Conservation (phyloP, 345 rosid genomes). For the Boechera divaricarpa region DNA sequence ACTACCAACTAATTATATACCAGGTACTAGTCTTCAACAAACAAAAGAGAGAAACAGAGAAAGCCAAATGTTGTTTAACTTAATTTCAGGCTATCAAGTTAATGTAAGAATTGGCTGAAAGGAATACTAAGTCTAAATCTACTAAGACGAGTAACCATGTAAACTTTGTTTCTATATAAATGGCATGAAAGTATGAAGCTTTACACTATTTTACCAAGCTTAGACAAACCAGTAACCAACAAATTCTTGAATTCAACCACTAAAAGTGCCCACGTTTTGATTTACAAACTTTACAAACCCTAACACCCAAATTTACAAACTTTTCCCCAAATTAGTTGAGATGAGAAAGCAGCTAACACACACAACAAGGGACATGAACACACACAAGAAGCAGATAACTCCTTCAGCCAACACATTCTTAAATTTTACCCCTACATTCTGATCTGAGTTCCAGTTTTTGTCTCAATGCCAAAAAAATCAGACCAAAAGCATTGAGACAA, state of each 20-base stretch:
- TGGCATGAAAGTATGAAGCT: neutral
- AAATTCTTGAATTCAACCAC: neutral
- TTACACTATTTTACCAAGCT: neutral
- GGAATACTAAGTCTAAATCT: neutral
- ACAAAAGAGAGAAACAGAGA: neutral
- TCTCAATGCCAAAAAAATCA: no score
- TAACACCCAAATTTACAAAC: neutral
- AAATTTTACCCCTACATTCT: no score
- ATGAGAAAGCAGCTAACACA: neutral
- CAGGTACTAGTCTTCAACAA: neutral
- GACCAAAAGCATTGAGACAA: neutral
- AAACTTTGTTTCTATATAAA: neutral
- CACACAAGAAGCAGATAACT: no score
- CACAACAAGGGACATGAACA: neutral
- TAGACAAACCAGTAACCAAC: neutral
- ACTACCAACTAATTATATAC: neutral
- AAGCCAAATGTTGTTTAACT: neutral
- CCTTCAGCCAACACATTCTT: no score
- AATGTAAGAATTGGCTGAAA: neutral
- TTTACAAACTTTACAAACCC: neutral
- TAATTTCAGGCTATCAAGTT: neutral
- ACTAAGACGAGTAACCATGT: neutral
- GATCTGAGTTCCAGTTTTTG: neutral
- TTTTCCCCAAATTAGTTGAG: neutral
- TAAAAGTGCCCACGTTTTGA: neutral